Conservation (phyloP, 164 flowering plant species). For the Nymphaea thermarum region DNA sequence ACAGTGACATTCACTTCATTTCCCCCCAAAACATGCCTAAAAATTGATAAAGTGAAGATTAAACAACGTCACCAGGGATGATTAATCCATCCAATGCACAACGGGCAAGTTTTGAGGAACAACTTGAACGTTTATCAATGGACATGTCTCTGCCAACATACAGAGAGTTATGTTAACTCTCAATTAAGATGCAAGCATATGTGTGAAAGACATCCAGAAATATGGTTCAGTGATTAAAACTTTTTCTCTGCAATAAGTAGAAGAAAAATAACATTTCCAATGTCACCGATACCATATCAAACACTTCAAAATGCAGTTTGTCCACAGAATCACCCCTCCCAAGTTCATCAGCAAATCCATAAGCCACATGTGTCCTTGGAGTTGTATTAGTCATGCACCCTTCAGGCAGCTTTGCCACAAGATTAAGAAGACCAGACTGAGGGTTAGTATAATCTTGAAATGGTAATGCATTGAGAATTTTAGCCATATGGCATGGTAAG, state of each 20-base stretch:
- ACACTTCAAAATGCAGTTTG: slow-evolving; percentile 32
- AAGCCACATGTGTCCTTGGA: slow-evolving; percentile 42
- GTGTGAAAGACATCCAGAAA: not conserved
- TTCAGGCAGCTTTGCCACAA: slow-evolving; percentile 41
- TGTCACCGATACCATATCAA: slow-evolving; percentile 42
- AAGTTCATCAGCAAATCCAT: slow-evolving; percentile 43
- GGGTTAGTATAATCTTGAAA: slow-evolving; percentile 72
- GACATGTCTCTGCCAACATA: no score
- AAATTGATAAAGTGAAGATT: no score
- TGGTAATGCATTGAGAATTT: slow-evolving; percentile 38
- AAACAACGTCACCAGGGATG: no score
- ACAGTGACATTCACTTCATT: no score
- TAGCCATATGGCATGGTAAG: slow-evolving; percentile 43
- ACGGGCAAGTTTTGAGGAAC: no score
- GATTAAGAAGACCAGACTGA: slow-evolving; percentile 46
- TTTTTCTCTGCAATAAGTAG: no score
- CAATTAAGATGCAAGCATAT: no score
- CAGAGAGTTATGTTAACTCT: no score
- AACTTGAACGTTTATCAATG: no score
- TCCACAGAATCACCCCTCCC: slow-evolving; percentile 40
- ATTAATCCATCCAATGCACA: no score
- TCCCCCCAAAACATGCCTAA: no score
- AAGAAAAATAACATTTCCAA: no score
- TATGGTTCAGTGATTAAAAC: not conserved
- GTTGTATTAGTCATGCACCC: slow-evolving; percentile 39